A percentile compares a stretch with the other conserved stretches of the same genome.
These are phyloP conservation scores for Daphne laureola DNA, from an alignment of 441 rosid species.

Conservation along the genomic window DNA sequence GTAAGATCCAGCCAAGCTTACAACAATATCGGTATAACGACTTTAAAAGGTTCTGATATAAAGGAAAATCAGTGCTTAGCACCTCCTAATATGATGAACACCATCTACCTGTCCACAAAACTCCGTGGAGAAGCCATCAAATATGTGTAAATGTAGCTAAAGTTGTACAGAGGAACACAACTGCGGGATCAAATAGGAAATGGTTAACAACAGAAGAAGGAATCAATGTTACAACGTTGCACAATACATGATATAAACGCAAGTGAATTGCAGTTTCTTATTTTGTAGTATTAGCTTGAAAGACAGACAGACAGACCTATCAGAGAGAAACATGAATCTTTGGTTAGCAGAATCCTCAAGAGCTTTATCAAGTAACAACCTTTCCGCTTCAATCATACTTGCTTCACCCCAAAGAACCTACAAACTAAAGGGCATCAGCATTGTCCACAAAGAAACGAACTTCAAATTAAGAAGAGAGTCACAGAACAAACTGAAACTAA, in stretches of 20 bases:
- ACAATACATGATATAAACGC: neutral
- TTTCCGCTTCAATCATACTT: constrained; percentile 86
- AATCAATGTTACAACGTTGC: neutral
- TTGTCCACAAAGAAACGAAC: neutral
- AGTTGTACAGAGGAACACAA: constrained; percentile 81
- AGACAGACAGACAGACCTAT: constrained; percentile 55
- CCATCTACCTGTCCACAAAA: constrained; percentile 88
- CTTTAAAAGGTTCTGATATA: neutral
- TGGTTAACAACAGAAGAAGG: neutral
- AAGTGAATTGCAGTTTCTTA: neutral
- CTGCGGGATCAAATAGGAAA: constrained; percentile 37
- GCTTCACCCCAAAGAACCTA: constrained; percentile 93
- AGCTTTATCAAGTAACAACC: constrained; percentile 66
- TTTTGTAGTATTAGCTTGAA: neutral
- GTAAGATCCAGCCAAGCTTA: constrained; percentile 3
- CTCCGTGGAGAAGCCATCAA: constrained; percentile 74
- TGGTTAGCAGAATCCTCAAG: constrained; percentile 76
- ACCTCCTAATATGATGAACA: constrained; percentile 36
- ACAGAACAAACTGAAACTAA: neutral
- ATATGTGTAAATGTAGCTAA: constrained; percentile 73
- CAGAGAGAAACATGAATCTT: constrained; percentile 89
- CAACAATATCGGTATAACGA: constrained; percentile 6
- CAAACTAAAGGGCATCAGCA: constrained; percentile 1
- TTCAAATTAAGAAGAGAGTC: neutral
- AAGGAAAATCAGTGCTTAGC: constrained; percentile 22